A percentile compares a stretch with the other conserved stretches of the same genome.
Conservation (phyloP, 2,329 filamentous ascomycete species). For the Paecilomyces niveus region DNA sequence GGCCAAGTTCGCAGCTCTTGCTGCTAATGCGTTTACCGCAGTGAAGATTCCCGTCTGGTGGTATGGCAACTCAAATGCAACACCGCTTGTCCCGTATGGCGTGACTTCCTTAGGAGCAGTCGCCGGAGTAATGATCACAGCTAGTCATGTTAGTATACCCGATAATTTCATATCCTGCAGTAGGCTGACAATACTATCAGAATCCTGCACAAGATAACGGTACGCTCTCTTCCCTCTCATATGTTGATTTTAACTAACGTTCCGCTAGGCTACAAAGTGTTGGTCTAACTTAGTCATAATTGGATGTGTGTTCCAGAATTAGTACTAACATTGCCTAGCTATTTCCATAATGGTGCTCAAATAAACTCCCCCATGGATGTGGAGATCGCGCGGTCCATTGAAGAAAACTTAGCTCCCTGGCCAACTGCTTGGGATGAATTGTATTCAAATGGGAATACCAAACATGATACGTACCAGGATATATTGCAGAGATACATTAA, state of each 20-base stretch:
- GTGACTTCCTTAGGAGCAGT: slow-evolving; percentile 47
- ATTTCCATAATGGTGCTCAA: slow-evolving; percentile 58
- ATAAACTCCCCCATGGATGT: slow-evolving; percentile 57
- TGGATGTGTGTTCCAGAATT: slow-evolving; percentile 1
- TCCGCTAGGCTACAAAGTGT: slow-evolving; percentile 53
- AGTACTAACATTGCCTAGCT: slow-evolving; percentile 30
- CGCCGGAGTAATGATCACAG: slow-evolving; percentile 60
- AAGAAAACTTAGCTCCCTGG: slow-evolving; percentile 47
- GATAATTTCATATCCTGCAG: slow-evolving; percentile 1
- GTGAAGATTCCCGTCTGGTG: slow-evolving; percentile 54
- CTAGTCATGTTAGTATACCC: slow-evolving; percentile 45
- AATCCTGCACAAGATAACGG: slow-evolving; percentile 59
- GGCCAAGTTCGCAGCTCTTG: slow-evolving; percentile 52
- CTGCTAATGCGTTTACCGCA: slow-evolving; percentile 53
- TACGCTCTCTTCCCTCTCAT: slow-evolving; percentile 10
- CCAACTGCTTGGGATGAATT: slow-evolving; percentile 37
- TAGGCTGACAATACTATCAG: slow-evolving; percentile 12
- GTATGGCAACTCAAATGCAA: slow-evolving; percentile 51
- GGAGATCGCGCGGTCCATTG: slow-evolving; percentile 52
- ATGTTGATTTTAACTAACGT: slow-evolving; percentile 7
- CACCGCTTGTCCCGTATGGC: slow-evolving; percentile 56
- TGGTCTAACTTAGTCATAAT: slow-evolving; percentile 6
- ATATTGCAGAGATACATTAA: slow-evolving; percentile 22
- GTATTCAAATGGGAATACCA: slow-evolving; percentile 34
- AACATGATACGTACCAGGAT: slow-evolving; percentile 18